Evolutionary conservation across 352 stramenopile species (phyloP).

Genomic region (Blastocystis sp.): DNA sequence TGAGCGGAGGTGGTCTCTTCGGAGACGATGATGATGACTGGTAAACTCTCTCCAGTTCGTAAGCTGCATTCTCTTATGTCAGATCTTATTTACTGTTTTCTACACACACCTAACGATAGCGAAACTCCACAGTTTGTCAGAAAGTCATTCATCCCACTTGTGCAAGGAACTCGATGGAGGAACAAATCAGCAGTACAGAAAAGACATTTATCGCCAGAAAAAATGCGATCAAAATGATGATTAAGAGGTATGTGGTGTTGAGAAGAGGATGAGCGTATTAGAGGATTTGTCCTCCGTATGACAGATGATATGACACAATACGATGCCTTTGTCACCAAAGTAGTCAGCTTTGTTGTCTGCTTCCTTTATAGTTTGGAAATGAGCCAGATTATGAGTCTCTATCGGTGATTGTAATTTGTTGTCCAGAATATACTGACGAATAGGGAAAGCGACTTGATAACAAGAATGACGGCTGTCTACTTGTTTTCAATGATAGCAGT

Average conservation of each 20-base stretch:
- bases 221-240: constrained; percentile 61
- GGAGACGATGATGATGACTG: constrained; percentile 65
- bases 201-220: constrained; percentile 52
- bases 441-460: constrained; percentile 38
- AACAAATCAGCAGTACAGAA: constrained; percentile 48
- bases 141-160: not conserved
- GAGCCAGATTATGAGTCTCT: constrained; percentile 47
- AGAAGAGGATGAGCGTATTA: not conserved
- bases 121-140: not conserved
- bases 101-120: not conserved
- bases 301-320: constrained; percentile 39
- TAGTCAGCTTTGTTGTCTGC: not conserved
- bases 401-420: constrained; percentile 15
- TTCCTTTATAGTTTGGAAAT: constrained; percentile 5
- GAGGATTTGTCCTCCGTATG: constrained; percentile 29
- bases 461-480: constrained; percentile 16
- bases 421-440: not conserved
- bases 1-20: constrained; percentile 64
- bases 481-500: constrained; percentile 7
- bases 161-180: not conserved
- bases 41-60: constrained; percentile 32
- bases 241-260: constrained; percentile 22
- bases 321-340: constrained; percentile 37
- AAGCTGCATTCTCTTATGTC: constrained; percentile 33
- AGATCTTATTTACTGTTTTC: constrained; percentile 22